Evolutionary conservation across 2,329 filamentous ascomycete genomes (phyloP).

Genomic region (Venturia pyrina): DNA sequence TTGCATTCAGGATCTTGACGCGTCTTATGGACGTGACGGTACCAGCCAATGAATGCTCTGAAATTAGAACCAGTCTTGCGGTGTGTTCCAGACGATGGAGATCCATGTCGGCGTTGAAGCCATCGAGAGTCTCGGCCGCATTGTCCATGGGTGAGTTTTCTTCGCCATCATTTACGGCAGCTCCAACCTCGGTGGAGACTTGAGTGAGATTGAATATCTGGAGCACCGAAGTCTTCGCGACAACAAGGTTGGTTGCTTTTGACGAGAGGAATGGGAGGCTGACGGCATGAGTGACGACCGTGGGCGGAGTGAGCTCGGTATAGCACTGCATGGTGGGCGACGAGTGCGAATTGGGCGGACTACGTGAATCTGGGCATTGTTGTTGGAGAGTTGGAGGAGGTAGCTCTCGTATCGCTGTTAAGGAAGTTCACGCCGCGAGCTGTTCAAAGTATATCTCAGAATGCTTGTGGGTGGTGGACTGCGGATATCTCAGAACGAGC

Average conservation of each 20-base stretch:
- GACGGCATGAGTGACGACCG: conserved; percentile 84
- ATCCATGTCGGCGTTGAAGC: conserved; percentile 20
- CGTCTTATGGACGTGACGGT: conserved; percentile 74
- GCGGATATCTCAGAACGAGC: too few species aligned
- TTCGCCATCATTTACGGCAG: conserved; percentile 24
- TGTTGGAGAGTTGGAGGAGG: background rate
- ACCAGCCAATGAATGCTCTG: conserved; percentile 74
- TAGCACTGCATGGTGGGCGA: conserved; percentile 79
- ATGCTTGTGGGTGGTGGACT: too few species aligned
- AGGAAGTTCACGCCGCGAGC: too few species aligned
- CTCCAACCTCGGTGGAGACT: conserved; percentile 49
- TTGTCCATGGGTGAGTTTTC: conserved; percentile 41
- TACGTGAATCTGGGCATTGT: background rate
- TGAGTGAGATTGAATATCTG: conserved; percentile 76
- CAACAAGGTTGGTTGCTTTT: conserved; percentile 70
- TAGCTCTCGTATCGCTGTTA: too few species aligned
- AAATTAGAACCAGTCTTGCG: conserved; percentile 72
- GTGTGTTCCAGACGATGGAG: conserved; percentile 54
- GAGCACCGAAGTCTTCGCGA: conserved; percentile 85
- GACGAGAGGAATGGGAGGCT: conserved; percentile 66
- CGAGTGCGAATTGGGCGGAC: background rate
- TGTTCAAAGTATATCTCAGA: too few species aligned
- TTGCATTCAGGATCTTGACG: conserved; percentile 61
- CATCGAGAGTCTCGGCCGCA: conserved; percentile 20
- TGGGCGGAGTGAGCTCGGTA: conserved; percentile 87